Base-by-base conservation (phyloP, 192 early-diverging fungal genomes). In the Irineochytrium annulatum region DNA sequence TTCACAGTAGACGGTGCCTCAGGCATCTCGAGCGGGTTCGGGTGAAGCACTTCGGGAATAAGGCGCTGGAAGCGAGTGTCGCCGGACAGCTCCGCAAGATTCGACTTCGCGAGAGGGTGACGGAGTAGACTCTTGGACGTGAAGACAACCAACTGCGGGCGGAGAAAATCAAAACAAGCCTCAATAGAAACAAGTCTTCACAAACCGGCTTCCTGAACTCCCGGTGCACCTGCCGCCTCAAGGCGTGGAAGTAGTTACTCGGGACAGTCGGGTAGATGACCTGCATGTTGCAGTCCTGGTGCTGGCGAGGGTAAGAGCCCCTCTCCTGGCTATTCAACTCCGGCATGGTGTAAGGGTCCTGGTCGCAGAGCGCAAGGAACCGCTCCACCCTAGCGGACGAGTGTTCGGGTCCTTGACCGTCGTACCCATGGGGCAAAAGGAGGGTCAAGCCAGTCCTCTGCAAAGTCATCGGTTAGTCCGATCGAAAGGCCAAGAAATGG, bases 221-320 rank as follows among this genome's bases (percentile, higher is more conserved):
- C 66, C 95, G 87, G 79, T 90, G 87, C 57, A 98, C 89, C 78
- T 98, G 95, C 58, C 95, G 86, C 57, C 95, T 86, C 65, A 98
- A 77, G 0, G 75, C 90, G 65, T 98, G 95, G 88, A 93, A 98
- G 82, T 92, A 96, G 73, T 98, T 95, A 60, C 89, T 84, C n/a
- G 95, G 95, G 16, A 94, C 95, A n/a, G 93, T 89, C 46, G 89
- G 88, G 81, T 95, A 93, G 13, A 94, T 87, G 14, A 98, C 89
- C 80, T 95, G 92, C 87, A 96, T 93, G 83, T 94, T 98, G 79
- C 91, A 93, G 74, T 97, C 94, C 76, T 97, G 95, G 69, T 95
- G 93, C 78, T 96, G 94, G 39, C 95, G 85, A 24, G 91, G 76
- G 43, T 73, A 73, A 56, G 74, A 77, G 27, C 71, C 77, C 41